Conservation (phyloP, 768 basidiomycete species). For the Ephemerocybe angulata region DNA sequence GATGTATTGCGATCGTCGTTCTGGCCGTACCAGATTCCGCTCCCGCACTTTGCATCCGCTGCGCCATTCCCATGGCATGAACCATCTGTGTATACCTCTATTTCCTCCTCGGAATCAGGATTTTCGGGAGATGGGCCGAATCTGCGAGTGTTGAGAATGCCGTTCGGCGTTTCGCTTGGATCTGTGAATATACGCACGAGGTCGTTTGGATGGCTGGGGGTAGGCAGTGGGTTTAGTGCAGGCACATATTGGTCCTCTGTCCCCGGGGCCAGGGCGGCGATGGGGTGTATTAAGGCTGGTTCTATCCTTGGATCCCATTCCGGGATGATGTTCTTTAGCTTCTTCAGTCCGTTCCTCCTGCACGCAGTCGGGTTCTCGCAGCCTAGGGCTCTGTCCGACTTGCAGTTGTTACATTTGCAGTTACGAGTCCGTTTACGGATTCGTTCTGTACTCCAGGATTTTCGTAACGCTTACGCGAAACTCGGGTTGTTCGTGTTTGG, state of each 20-base stretch:
- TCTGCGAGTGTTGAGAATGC: neutral
- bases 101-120: neutral
- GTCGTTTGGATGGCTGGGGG: neutral
- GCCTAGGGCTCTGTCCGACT: neutral
- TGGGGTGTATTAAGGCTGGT: neutral
- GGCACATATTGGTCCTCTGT: no score
- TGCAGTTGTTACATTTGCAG: conserved; percentile 10
- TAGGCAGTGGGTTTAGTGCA: neutral
- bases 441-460: no score
- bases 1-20: neutral
- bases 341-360: conserved; percentile 4
- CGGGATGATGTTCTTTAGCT: conserved; percentile 14
- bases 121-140: neutral
- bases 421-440: no score
- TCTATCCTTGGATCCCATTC: conserved; percentile 19
- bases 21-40: neutral
- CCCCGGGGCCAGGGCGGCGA: neutral
- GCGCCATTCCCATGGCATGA: conserved; percentile 4
- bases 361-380: conserved; percentile 16
- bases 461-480: no score
- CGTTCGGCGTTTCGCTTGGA: neutral
- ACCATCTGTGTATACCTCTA: conserved; percentile 8
- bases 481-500: no score
- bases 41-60: neutral
- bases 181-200: neutral